Percentiles rank a stretch among this genome's conserved stretches.
These are phyloP conservation scores for Sarocladium strictum DNA, from an alignment of 2,329 filamentous ascomycete species.

Conservation along the genomic window DNA sequence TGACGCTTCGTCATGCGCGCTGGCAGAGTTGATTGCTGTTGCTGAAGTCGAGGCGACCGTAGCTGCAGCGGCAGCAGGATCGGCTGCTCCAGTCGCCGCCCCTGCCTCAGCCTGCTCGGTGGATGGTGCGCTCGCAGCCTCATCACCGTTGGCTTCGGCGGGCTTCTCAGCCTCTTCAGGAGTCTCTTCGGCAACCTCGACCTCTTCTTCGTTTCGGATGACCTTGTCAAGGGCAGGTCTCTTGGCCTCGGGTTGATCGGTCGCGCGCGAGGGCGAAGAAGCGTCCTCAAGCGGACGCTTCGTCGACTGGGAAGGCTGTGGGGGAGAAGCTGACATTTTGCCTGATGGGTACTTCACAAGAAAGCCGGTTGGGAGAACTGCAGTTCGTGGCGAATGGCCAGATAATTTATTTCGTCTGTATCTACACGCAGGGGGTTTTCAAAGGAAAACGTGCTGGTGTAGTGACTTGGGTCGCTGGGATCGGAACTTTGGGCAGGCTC, in stretches of 20 bases:
- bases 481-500: slow-evolving; percentile 29
- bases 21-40: slow-evolving; percentile 38
- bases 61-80: slow-evolving; percentile 32
- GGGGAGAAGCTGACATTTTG: slow-evolving; percentile 69
- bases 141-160: slow-evolving; percentile 38
- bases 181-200: slow-evolving; percentile 33
- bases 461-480: slow-evolving; percentile 42
- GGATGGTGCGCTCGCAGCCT: slow-evolving; percentile 24
- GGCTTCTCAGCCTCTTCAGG: slow-evolving; percentile 20
- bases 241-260: slow-evolving; percentile 94
- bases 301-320: slow-evolving; percentile 60
- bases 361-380: neutral
- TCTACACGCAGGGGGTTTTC: slow-evolving; percentile 81
- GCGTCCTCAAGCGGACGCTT: slow-evolving; percentile 97
- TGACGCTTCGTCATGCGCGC: slow-evolving; percentile 77
- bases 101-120: slow-evolving; percentile 4
- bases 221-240: slow-evolving; percentile 93
- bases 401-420: slow-evolving; percentile 36
- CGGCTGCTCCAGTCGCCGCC: slow-evolving; percentile 20
- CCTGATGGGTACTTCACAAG: slow-evolving; percentile 12
- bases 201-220: slow-evolving; percentile 56
- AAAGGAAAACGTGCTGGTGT: slow-evolving; percentile 93
- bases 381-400: slow-evolving; percentile 2
- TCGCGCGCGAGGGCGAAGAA: slow-evolving; percentile 85
- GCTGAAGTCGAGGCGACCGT: slow-evolving; percentile 30